Conservation (phyloP, 371 early-diverging fungal genomes). For the Mycotypha africana region DNA sequence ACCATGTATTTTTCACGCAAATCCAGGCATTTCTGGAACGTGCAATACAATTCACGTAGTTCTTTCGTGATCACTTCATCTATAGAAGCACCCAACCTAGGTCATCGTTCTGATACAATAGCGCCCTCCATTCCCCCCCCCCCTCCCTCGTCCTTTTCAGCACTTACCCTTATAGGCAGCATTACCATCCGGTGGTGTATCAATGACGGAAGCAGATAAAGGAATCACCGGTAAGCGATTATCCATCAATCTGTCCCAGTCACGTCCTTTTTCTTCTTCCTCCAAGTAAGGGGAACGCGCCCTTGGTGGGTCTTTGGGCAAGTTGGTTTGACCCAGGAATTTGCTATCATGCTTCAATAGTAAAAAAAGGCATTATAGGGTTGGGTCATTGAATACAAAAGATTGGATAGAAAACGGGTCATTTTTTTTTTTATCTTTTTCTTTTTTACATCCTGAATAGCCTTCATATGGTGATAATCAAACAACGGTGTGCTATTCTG, state of each 20-base stretch:
- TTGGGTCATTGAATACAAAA: background rate
- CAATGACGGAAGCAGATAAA: conserved; percentile 7
- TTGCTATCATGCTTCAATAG: conserved; percentile 31
- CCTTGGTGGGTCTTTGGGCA: too few relatives aligned
- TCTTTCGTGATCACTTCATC: conserved; percentile 53
- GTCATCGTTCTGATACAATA: too few relatives aligned
- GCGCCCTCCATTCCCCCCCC: too few relatives aligned
- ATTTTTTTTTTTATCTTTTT: background rate
- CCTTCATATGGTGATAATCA: conserved; percentile 33
- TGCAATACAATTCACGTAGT: conserved; percentile 41
- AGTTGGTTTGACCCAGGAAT: conserved; percentile 21
- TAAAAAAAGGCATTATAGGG: too few relatives aligned
- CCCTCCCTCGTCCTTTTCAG: too few relatives aligned
- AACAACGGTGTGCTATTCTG: conserved; percentile 19
- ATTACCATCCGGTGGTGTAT: conserved; percentile 2
- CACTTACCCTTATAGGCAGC: conserved; percentile 4
- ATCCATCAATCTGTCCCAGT: background rate
- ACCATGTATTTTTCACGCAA: conserved; percentile 87
- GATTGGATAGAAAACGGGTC: background rate
- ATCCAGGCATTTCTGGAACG: conserved; percentile 67
- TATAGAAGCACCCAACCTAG: background rate
- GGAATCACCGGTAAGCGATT: conserved; percentile 2
- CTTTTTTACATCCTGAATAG: conserved; percentile 22
- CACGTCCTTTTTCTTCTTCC: conserved; percentile 7
- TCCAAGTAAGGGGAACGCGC: background rate